phyloP scores from a whole-genome alignment of 2,329 filamentous ascomycete species.

The Ampelomyces quisqualis region DNA sequence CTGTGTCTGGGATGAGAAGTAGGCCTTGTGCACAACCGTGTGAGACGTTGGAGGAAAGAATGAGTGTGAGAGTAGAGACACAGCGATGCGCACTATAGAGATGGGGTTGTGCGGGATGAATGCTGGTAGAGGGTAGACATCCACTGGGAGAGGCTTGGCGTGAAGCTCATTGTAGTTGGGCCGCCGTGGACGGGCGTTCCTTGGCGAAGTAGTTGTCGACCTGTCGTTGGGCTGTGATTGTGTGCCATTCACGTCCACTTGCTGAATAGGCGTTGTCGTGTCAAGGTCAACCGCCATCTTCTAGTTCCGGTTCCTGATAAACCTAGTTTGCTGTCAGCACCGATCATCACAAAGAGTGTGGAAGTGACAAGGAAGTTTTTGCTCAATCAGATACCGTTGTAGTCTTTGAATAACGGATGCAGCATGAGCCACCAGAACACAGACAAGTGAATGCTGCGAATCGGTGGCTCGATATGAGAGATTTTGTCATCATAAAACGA shows the following conservation, averaged over 20 bases:
- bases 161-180: slow-evolving; percentile 75
- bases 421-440: slow-evolving; percentile 33
- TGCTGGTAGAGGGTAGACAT: slow-evolving; percentile 78
- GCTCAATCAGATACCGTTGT: slow-evolving; percentile 44
- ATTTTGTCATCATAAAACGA: slow-evolving; percentile 28
- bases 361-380: background rate
- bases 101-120: slow-evolving; percentile 92
- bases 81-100: slow-evolving; percentile 77
- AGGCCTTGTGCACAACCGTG: slow-evolving; percentile 66
- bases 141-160: slow-evolving; percentile 74
- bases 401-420: slow-evolving; percentile 39
- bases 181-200: slow-evolving; percentile 33
- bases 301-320: slow-evolving; percentile 8
- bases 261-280: slow-evolving; percentile 11
- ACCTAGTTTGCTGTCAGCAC: slow-evolving; percentile 15
- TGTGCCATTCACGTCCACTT: slow-evolving; percentile 8
- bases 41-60: slow-evolving; percentile 66
- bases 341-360: background rate
- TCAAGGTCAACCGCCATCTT: slow-evolving; percentile 17
- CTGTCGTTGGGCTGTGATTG: slow-evolving; percentile 13
- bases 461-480: slow-evolving; percentile 27
- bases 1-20: slow-evolving; percentile 78
- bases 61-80: slow-evolving; percentile 73
- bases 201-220: slow-evolving; percentile 19
- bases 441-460: slow-evolving; percentile 37